Percentiles rank a stretch among this genome's conserved stretches.
Evolutionary conservation across 768 basidiomycete genomes (phyloP).

Genomic region (Tricholoma matsutake): DNA sequence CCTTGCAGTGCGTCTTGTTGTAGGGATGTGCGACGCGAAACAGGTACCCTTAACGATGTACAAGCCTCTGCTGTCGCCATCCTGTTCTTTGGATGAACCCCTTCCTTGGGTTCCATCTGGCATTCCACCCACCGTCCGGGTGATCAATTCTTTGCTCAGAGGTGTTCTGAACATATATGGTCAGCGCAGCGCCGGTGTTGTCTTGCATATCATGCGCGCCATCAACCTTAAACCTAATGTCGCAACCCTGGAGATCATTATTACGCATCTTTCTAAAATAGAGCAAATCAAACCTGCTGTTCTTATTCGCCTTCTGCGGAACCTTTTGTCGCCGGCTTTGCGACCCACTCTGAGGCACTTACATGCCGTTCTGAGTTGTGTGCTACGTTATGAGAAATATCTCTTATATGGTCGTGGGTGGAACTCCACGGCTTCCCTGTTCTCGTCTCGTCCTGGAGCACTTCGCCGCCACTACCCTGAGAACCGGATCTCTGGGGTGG

Average conservation of each 20-base stretch:
- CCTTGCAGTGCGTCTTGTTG: slow-evolving; percentile 51
- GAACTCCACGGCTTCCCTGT: slow-evolving; percentile 38
- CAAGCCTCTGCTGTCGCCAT: slow-evolving; percentile 18
- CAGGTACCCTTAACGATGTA: slow-evolving; percentile 28
- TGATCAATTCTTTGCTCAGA: slow-evolving; percentile 62
- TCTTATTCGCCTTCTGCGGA: slow-evolving; percentile 46
- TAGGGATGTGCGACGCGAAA: slow-evolving; percentile 39
- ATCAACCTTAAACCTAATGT: slow-evolving; percentile 49
- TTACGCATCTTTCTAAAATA: slow-evolving; percentile 46
- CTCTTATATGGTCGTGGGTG: slow-evolving; percentile 43
- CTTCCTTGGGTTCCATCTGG: slow-evolving; percentile 29
- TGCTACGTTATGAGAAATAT: slow-evolving; percentile 52
- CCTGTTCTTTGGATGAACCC: slow-evolving; percentile 4
- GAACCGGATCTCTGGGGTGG: slow-evolving; percentile 20
- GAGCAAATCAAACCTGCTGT: slow-evolving; percentile 42
- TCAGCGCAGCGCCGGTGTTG: slow-evolving; percentile 39
- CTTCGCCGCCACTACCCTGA: slow-evolving; percentile 12
- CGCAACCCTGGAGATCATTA: slow-evolving; percentile 52
- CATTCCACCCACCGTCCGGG: slow-evolving; percentile 37
- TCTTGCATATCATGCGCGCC: slow-evolving; percentile 56
- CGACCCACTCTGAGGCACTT: slow-evolving; percentile 55
- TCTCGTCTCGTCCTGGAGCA: slow-evolving; percentile 29
- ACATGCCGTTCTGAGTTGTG: slow-evolving; percentile 49
- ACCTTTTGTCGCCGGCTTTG: slow-evolving; percentile 37
- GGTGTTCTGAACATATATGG: slow-evolving; percentile 49